phyloP scores from a whole-genome alignment of 2,329 filamentous ascomycete genomes.

The Monosporascus cannonballus region DNA sequence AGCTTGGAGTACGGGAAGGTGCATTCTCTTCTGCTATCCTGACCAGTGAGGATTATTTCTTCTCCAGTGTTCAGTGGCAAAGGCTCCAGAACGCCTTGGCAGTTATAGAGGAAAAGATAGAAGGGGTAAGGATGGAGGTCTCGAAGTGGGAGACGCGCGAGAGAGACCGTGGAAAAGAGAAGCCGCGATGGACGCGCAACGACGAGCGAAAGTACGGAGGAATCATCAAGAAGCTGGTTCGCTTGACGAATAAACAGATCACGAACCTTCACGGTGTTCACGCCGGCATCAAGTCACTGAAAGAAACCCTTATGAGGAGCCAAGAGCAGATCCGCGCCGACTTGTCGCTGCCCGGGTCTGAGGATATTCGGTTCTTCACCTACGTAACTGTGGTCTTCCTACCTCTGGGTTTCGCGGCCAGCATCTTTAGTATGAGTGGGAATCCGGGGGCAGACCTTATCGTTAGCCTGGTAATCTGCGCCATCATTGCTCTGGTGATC shows the following conservation, averaged over 20 bases:
- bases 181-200: constrained; percentile 25
- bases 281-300: background rate
- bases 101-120: constrained; percentile 14
- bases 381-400: constrained; percentile 30
- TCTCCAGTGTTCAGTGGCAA: constrained; percentile 7
- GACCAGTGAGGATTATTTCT: constrained; percentile 4
- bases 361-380: constrained; percentile 27
- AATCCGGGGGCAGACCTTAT: constrained; percentile 12
- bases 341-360: constrained; percentile 8
- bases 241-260: background rate
- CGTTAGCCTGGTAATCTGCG: constrained; percentile 9
- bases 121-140: constrained; percentile 10
- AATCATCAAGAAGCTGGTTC: constrained; percentile 5
- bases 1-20: background rate
- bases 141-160: constrained; percentile 21
- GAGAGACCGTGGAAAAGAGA: constrained; percentile 16
- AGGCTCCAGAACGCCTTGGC: constrained; percentile 13
- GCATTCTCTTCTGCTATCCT: background rate
- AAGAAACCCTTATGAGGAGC: background rate
- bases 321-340: constrained; percentile 8
- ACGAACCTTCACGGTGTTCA: constrained; percentile 1
- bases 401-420: constrained; percentile 24
- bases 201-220: constrained; percentile 25
- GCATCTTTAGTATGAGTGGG: constrained; percentile 26
- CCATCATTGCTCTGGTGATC: constrained; percentile 2